phyloP scores from a whole-genome alignment of 306 rosid species.

The Cajanus cajan region DNA sequence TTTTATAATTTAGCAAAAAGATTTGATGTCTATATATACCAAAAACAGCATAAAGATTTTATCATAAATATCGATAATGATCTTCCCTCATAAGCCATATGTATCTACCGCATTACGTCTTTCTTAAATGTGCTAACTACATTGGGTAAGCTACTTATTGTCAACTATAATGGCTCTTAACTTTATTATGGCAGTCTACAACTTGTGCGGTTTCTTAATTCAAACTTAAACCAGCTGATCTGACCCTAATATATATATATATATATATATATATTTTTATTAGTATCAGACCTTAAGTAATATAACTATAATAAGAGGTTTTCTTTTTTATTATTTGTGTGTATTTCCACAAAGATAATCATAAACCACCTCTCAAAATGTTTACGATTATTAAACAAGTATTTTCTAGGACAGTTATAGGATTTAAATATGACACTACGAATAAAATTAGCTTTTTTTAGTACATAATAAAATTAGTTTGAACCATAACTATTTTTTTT shows the following conservation, averaged over 20 bases:
- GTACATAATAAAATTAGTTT: background rate
- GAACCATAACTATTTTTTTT: background rate
- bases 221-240: background rate
- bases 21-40: background rate
- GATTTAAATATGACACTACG: background rate
- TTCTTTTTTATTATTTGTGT: background rate
- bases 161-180: slow-evolving; percentile 26
- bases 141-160: slow-evolving; percentile 43
- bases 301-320: background rate
- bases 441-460: background rate
- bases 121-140: slow-evolving; percentile 39
- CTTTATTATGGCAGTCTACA: background rate
- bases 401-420: background rate
- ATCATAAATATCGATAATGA: background rate
- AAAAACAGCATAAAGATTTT: background rate
- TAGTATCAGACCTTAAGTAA: no score
- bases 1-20: background rate
- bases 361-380: background rate
- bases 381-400: background rate
- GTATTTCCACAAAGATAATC: background rate
- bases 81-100: background rate
- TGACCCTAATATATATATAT: background rate
- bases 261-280: no score
- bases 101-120: slow-evolving; percentile 24
- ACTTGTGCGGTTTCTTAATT: background rate